Conservation (phyloP, 1,284 basidiomycete species). For the Irpex rosettiformis region DNA sequence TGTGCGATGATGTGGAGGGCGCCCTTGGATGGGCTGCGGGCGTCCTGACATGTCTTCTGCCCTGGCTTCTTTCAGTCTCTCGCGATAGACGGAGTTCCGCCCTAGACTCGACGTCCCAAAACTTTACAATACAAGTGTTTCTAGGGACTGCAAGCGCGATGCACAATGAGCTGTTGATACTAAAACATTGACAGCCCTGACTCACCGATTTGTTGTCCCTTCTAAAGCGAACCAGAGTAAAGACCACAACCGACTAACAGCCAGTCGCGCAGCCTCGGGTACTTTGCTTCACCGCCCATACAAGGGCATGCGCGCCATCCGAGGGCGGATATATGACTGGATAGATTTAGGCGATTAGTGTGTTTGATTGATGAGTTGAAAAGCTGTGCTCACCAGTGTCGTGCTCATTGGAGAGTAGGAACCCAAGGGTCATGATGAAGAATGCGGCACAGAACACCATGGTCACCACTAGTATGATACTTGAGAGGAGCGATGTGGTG, state of each 20-base stretch:
- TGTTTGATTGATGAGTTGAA: neutral
- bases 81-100: neutral
- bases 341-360: neutral
- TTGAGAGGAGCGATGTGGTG: conserved; percentile 23
- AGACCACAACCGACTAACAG: conserved; percentile 10
- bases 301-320: conserved; percentile 13
- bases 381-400: conserved; percentile 19
- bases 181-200: neutral
- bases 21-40: neutral
- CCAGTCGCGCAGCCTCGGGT: conserved; percentile 9
- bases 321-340: conserved; percentile 10
- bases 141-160: neutral
- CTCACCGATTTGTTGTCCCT: neutral
- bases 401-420: conserved; percentile 25
- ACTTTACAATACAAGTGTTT: neutral
- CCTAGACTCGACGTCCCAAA: neutral
- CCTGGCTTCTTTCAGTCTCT: neutral
- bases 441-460: conserved; percentile 23
- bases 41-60: neutral
- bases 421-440: conserved; percentile 24
- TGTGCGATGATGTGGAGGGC: neutral
- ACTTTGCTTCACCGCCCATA: conserved; percentile 15
- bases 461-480: conserved; percentile 26
- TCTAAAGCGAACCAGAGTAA: neutral
- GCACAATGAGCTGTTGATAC: neutral